phyloP scores from a whole-genome alignment of 176 grass and related monocot species.

The Avena atlantica region DNA sequence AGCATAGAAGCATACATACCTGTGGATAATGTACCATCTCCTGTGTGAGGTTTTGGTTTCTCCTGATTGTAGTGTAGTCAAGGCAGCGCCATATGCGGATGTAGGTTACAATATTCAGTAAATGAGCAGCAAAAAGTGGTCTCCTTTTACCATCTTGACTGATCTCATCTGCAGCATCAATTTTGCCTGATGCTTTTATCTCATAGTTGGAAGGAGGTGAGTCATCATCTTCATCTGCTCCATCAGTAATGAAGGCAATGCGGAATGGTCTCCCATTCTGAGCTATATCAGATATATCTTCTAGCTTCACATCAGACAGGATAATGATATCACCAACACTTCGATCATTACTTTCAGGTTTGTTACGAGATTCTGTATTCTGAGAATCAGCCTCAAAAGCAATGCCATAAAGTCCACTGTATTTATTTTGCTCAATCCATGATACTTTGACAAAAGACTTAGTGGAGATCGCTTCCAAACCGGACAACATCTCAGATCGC shows the following conservation, averaged over 20 bases:
- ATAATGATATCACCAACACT: conserved; percentile 63
- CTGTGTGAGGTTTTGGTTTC: conserved; percentile 43
- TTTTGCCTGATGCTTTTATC: conserved; percentile 41
- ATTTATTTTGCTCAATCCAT: conserved; percentile 29
- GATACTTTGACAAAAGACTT: conserved; percentile 44
- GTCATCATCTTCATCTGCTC: conserved; percentile 45
- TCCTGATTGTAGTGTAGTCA: conserved; percentile 16
- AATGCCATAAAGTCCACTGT: background rate
- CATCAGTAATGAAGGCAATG: conserved; percentile 46
- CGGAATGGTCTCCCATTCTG: conserved; percentile 16
- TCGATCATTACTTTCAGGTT: conserved; percentile 41
- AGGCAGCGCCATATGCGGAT: conserved; percentile 58
- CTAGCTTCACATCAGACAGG: conserved; percentile 43
- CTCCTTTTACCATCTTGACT: background rate
- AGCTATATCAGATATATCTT: conserved; percentile 45
- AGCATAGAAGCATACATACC: conserved; percentile 49
- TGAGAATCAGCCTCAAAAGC: background rate
- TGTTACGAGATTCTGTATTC: conserved; percentile 33
- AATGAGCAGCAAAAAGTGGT: conserved; percentile 53
- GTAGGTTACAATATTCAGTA: conserved; percentile 66
- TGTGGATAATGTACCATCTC: conserved; percentile 29
- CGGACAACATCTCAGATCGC: conserved; percentile 55
- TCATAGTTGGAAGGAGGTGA: conserved; percentile 41
- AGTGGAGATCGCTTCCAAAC: conserved; percentile 52
- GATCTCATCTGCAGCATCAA: conserved; percentile 34